Percentiles rank a stretch among this genome's conserved stretches.
phyloP scores from a whole-genome alignment of 768 basidiomycete genomes.

The Leccinum sublutescens region DNA sequence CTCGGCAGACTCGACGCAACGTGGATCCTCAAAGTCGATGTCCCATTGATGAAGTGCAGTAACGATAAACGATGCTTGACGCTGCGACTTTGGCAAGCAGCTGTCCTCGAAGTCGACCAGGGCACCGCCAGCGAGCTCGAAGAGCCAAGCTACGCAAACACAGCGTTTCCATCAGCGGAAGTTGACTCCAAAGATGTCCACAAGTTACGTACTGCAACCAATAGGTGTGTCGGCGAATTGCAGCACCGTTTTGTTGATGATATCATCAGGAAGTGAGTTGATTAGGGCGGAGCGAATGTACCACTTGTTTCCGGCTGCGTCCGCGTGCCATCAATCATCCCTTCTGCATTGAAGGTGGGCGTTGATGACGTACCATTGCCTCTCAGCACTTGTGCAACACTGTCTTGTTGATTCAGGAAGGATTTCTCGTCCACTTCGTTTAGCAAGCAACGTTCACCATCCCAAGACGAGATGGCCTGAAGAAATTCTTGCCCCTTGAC shows the following conservation, averaged over 20 bases:
- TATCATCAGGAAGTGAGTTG: conserved; percentile 80
- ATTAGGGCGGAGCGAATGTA: conserved; percentile 87
- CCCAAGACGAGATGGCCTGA: conserved; percentile 85
- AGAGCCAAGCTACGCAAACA: conserved; percentile 73
- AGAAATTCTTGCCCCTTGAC: conserved; percentile 75
- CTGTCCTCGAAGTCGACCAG: conserved; percentile 69
- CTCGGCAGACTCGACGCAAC: conserved; percentile 81
- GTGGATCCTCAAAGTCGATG: conserved; percentile 73
- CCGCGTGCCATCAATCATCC: neutral
- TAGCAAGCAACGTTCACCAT: conserved; percentile 79
- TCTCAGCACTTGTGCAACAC: conserved; percentile 84
- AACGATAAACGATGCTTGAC: conserved; percentile 80
- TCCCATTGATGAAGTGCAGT: conserved; percentile 94
- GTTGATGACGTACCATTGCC: conserved; percentile 59
- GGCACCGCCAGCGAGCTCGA: conserved; percentile 86
- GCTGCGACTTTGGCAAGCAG: conserved; percentile 74
- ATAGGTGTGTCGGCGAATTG: conserved; percentile 82
- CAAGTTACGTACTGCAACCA: conserved; percentile 75
- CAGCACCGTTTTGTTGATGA: conserved; percentile 79
- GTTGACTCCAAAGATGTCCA: neutral
- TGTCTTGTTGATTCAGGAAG: conserved; percentile 88
- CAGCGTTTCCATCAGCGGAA: neutral
- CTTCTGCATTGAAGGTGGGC: neutral
- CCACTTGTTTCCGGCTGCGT: conserved; percentile 78
- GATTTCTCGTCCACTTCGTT: conserved; percentile 91